Base-by-base conservation (phyloP, 208 protist species). In the Tritrichomonas foetus region DNA sequence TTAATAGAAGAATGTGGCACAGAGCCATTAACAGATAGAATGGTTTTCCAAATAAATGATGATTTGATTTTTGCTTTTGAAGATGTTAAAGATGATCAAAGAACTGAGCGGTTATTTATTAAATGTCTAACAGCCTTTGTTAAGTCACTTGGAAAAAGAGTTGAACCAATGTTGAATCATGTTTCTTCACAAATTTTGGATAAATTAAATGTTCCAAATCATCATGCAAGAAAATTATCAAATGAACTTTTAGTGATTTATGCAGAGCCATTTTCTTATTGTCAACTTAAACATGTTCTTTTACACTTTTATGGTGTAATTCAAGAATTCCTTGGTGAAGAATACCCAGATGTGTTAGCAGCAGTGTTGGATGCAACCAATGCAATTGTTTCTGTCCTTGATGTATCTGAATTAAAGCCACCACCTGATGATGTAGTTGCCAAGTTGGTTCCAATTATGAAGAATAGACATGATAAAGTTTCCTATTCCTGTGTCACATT, bases 271-370 rank as follows among this genome's bases (percentile, higher is more conserved):
- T 72, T 93, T 74, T 13, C 0, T 33, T 16, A 69, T 36, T 94
- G 66, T 41, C 33, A 97, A n/a, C 98, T 98, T 61, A 95, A 97
- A 55, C 94, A 98, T 75, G 97, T 98, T 16, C 94, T 99, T 80
- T 96, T 97, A 72, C 97, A 99, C 95, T 95, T 99, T 41, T 98
- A 98, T 89, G 96, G 97, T 14, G 97, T 98, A 41, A 95, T 99
- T 13, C 99, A 99, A 96, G 98, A 99, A 95, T 98, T 99, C 57
- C 96, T 99, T 0, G 98, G 98, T 92, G 98, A 99, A 94, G 98
- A 99, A 94, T 98, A 98, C 95, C 98, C 98, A 50, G 97, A 98
- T 66, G 98, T 96, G n/a, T 78, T 96, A 33, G 94, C 57, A 92
- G 39, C 94, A 36, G 94, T 93, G 11, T 41, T 94, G 3, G 61